These are phyloP conservation scores for Sarocladium kiliense DNA, from an alignment of 2,329 filamentous ascomycete genomes.

Conservation along the genomic window DNA sequence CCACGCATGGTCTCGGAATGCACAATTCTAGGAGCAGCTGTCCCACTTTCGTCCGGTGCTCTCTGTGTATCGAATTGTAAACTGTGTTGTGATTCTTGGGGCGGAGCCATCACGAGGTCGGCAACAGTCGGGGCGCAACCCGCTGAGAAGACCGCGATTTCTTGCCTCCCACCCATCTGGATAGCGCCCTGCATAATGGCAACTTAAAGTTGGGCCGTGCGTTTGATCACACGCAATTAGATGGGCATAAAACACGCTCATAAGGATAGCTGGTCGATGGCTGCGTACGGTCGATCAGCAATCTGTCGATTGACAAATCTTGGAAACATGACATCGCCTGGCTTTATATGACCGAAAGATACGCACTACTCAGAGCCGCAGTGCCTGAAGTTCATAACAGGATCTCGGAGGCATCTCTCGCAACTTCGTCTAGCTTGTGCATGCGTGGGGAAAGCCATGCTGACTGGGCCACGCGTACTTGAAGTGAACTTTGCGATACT, in stretches of 20 bases:
- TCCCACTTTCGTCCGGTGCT: neutral
- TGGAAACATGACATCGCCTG: neutral
- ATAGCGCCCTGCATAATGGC: neutral
- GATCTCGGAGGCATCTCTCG: neutral
- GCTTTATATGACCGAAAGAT: neutral
- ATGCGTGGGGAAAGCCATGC: no score
- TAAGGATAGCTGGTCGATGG: neutral
- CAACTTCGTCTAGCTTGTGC: no score
- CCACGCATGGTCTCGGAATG: neutral
- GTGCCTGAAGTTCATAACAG: neutral
- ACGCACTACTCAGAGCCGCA: neutral
- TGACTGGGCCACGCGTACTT: no score
- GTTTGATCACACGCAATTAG: neutral
- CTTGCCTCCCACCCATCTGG: neutral
- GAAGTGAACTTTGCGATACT: no score
- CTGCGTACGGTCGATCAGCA: neutral
- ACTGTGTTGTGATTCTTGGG: neutral
- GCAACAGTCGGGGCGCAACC: neutral
- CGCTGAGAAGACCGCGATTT: neutral
- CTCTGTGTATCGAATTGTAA: neutral
- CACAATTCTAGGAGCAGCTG: neutral
- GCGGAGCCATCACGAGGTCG: neutral
- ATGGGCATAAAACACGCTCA: neutral
- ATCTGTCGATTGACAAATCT: no score
- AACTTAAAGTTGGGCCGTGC: neutral